A percentile compares a stretch with the other conserved stretches of the same genome.
These are phyloP conservation scores for Sedum album DNA, from an alignment of 164 flowering plant species.

Conservation along the genomic window DNA sequence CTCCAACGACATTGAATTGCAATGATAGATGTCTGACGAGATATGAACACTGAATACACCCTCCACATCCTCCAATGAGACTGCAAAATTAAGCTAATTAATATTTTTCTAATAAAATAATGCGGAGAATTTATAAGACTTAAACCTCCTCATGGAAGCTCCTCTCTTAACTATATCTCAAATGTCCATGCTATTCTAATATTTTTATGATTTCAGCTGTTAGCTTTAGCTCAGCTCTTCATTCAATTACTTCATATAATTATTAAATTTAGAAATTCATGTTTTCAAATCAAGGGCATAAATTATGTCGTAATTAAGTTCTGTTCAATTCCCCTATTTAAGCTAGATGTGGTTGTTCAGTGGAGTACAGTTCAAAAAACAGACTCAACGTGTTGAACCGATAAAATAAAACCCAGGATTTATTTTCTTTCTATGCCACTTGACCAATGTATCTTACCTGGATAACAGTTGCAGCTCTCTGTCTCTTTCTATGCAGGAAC, in stretches of 20 bases:
- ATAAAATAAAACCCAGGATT: neutral
- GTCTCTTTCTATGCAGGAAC: conserved; percentile 42
- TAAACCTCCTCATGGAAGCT: neutral
- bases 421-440: neutral
- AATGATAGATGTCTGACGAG: conserved; percentile 42
- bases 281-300: too few relatives aligned
- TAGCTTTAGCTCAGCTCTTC: too few relatives aligned
- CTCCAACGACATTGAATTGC: conserved; percentile 91
- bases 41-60: conserved; percentile 36
- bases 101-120: neutral
- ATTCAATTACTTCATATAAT: too few relatives aligned
- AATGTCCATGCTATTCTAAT: neutral
- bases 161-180: neutral
- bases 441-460: conserved; percentile 49
- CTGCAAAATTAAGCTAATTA: conserved; percentile 21
- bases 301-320: too few relatives aligned
- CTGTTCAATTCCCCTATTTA: too few relatives aligned
- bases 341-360: too few relatives aligned
- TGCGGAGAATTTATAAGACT: neutral
- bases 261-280: too few relatives aligned
- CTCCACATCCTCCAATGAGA: conserved; percentile 78
- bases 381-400: neutral
- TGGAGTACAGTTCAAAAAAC: too few relatives aligned
- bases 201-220: neutral
- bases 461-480: conserved; percentile 66